Evolutionary conservation across 805 yeast genomes (phyloP), one percentile per base, ranked within the genome.

Genomic region (Alloascoidea africana): DNA sequence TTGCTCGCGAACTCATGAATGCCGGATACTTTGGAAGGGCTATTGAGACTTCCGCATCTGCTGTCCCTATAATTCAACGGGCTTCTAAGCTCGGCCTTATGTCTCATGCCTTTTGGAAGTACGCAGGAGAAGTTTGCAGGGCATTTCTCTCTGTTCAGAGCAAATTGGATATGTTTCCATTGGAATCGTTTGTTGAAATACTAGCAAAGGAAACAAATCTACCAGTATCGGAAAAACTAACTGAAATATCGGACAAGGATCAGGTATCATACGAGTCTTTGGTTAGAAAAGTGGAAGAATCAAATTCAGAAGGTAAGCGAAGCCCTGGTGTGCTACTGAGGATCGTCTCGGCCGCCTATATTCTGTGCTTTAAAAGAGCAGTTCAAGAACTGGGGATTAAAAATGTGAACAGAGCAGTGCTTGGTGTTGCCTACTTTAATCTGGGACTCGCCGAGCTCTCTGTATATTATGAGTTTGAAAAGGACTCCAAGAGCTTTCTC

Each of bases 1-100:
- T 76, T 41, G 67, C 87, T 0, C 55, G 58, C 5, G 59, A 63
- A 37, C 68, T 76, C 38, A 53, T 76, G 6, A 46, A 46, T 1
- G 66, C 70, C 15, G 93, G 93, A 0, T 80, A 70, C 46, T 69
- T 73, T 42, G 79, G 81, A 2, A 69, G 84, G 43, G 79, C 91
- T 0, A 55, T 69, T 4, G 63, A 63, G 4, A 51, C 60, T 35
- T 73, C 73, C 6, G 38, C 53, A 2, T 55, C 59, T 4, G 70
- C 78, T 0, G 54, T 81, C 3, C 63, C 59, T 1, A 56, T 64
- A 14, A 54, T 72, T 3, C 40, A 47, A 2, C 48, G 45, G 11
- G 65, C 74, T 0, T 56, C 66, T 16, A 42, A 49, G 2, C 46
- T 54, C 11, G 59, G 65, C 40, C 49, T 2, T 65, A 38, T 30